Conservation (phyloP, 2,329 filamentous ascomycete species). For the Aspergillus pseudoglaucus region DNA sequence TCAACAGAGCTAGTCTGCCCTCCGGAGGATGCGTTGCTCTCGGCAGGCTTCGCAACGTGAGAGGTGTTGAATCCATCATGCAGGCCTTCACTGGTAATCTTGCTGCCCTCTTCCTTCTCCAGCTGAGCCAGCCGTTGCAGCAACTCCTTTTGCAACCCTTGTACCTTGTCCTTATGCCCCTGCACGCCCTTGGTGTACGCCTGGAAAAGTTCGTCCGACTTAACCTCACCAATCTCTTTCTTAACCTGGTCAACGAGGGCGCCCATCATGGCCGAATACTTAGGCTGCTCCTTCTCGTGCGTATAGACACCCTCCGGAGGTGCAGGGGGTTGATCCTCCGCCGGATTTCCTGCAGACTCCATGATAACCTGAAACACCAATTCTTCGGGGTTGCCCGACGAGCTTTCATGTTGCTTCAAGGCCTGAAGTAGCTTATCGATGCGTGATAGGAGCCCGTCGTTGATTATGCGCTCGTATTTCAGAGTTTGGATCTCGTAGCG, state of each 20-base stretch:
- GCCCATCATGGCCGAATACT: constrained; percentile 98
- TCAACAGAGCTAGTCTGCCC: constrained; percentile 50
- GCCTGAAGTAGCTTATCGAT: constrained; percentile 72
- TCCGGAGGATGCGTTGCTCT: constrained; percentile 39
- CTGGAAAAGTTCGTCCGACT: constrained; percentile 62
- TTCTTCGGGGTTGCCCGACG: constrained; percentile 62
- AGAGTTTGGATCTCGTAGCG: constrained; percentile 83
- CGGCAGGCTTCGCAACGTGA: constrained; percentile 59
- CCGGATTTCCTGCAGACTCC: constrained; percentile 65
- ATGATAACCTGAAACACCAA: constrained; percentile 85
- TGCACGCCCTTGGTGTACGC: constrained; percentile 74
- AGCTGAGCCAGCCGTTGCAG: constrained; percentile 68
- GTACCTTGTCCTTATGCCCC: constrained; percentile 70
- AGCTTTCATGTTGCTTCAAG: constrained; percentile 66
- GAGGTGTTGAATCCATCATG: constrained; percentile 89
- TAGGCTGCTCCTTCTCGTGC: constrained; percentile 66
- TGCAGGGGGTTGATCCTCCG: constrained; percentile 67
- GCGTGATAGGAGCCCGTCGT: constrained; percentile 79
- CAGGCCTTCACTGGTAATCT: constrained; percentile 89
- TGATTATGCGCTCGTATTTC: constrained; percentile 84
- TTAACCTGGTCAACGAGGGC: constrained; percentile 91
- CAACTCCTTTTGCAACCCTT: constrained; percentile 69
- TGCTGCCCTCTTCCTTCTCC: constrained; percentile 74
- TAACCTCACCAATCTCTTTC: constrained; percentile 67
- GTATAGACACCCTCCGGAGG: constrained; percentile 73